Conservation (phyloP, 768 basidiomycete genomes). For the Glaciozyma martinii region DNA sequence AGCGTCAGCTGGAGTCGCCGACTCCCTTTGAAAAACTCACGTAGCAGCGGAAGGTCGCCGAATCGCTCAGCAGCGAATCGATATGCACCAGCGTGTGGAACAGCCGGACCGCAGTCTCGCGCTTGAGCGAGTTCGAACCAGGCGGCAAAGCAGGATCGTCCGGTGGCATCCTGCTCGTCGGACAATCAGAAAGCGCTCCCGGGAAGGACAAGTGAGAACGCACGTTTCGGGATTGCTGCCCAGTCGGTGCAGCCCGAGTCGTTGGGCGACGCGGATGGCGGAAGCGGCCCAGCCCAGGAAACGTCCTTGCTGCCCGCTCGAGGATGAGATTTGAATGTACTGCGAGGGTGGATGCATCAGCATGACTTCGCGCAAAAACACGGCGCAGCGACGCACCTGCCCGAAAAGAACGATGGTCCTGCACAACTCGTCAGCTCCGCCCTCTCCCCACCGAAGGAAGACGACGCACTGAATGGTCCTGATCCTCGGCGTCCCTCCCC, state of each 20-base stretch:
- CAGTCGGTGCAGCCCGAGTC: conserved; percentile 24
- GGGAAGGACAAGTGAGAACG: neutral
- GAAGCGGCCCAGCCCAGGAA: conserved; percentile 23
- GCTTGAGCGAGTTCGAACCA: conserved; percentile 20
- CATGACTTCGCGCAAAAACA: neutral
- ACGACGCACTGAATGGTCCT: conserved; percentile 22
- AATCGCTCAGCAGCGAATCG: conserved; percentile 24
- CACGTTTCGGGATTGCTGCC: conserved; percentile 9
- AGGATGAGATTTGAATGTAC: conserved; percentile 28
- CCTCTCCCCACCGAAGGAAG: too few relatives aligned
- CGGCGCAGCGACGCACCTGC: neutral
- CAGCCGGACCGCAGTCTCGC: conserved; percentile 21
- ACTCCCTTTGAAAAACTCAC: neutral
- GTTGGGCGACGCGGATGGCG: conserved; percentile 24
- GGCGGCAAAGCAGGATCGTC: conserved; percentile 30
- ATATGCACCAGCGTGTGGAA: conserved; percentile 20
- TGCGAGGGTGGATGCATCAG: too few relatives aligned
- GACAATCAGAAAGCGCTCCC: neutral
- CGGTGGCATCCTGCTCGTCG: conserved; percentile 12
- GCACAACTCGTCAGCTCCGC: neutral
- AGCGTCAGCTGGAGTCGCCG: too few relatives aligned
- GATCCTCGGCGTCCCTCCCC: conserved; percentile 27
- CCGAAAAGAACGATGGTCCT: conserved; percentile 15
- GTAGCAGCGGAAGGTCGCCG: conserved; percentile 19
- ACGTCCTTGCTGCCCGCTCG: conserved; percentile 23